These are phyloP conservation scores for Cladophialophora psammophila DNA, from an alignment of 2,329 filamentous ascomycete species.

Conservation along the genomic window DNA sequence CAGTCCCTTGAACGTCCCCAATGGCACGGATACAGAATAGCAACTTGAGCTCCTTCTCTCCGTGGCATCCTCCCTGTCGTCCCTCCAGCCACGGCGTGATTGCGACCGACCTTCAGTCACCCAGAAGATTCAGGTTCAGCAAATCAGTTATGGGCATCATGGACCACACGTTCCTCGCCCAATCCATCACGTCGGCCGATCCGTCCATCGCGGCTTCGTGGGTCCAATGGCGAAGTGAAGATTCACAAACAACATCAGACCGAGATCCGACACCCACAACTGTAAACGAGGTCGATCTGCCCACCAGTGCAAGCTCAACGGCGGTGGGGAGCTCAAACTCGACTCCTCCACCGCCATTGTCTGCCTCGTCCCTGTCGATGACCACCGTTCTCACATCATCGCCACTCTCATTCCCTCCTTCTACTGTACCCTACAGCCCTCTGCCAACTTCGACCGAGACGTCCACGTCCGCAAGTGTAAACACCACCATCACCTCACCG, in stretches of 20 bases:
- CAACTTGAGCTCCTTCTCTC: neutral
- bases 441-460: neutral
- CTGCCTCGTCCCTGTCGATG: neutral
- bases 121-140: neutral
- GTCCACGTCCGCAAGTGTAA: slow-evolving; percentile 5
- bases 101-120: neutral
- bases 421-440: neutral
- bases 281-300: neutral
- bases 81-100: neutral
- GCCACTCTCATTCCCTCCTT: neutral
- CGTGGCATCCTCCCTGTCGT: neutral
- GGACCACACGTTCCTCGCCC: neutral
- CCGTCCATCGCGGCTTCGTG: neutral
- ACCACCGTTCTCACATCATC: neutral
- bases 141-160: slow-evolving; percentile 1
- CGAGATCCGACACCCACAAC: neutral
- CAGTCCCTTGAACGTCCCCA: neutral
- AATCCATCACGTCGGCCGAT: neutral
- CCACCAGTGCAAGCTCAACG: neutral
- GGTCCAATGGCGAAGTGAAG: neutral
- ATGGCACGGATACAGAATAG: neutral
- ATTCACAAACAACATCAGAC: neutral
- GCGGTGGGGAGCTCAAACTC: neutral
- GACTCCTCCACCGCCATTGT: neutral
- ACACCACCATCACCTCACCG: slow-evolving; percentile 8